These are phyloP conservation scores for Hamamelis virginiana DNA, from an alignment of 164 flowering plant genomes.

Conservation along the genomic window DNA sequence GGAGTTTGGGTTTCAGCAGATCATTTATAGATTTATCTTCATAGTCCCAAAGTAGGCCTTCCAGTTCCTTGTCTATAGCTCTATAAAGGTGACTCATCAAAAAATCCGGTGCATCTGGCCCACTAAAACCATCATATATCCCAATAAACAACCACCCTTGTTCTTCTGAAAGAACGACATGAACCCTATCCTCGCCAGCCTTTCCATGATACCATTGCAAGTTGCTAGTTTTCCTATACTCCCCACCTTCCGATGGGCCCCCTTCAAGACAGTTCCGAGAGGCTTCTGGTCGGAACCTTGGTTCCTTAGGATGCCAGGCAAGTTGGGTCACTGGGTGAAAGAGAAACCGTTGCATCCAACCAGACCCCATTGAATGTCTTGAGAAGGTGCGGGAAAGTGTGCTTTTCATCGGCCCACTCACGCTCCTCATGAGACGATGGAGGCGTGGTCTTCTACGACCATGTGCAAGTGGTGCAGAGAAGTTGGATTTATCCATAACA, in stretches of 20 bases:
- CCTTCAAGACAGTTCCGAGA: constrained; percentile 38
- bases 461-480: constrained; percentile 62
- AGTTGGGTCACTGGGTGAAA: constrained; percentile 47
- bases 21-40: constrained; percentile 31
- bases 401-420: constrained; percentile 58
- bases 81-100: constrained; percentile 59
- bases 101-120: constrained; percentile 66
- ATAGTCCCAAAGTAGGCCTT: constrained; percentile 66
- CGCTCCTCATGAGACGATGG: constrained; percentile 49
- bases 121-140: constrained; percentile 43
- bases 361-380: constrained; percentile 36
- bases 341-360: constrained; percentile 60
- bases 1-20: constrained; percentile 23
- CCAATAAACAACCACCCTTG: constrained; percentile 45
- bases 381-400: constrained; percentile 51
- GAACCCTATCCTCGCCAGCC: constrained; percentile 44
- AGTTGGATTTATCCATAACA: constrained; percentile 43
- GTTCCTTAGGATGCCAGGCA: constrained; percentile 48
- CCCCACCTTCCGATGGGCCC: constrained; percentile 42
- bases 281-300: constrained; percentile 40
- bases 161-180: constrained; percentile 40
- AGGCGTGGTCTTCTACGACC: constrained; percentile 44
- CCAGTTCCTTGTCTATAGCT: constrained; percentile 58
- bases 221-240: constrained; percentile 35
- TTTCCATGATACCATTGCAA: constrained; percentile 44